Evolutionary conservation across 257 asterid genomes (phyloP).

Genomic region (Capsicum chinense): DNA sequence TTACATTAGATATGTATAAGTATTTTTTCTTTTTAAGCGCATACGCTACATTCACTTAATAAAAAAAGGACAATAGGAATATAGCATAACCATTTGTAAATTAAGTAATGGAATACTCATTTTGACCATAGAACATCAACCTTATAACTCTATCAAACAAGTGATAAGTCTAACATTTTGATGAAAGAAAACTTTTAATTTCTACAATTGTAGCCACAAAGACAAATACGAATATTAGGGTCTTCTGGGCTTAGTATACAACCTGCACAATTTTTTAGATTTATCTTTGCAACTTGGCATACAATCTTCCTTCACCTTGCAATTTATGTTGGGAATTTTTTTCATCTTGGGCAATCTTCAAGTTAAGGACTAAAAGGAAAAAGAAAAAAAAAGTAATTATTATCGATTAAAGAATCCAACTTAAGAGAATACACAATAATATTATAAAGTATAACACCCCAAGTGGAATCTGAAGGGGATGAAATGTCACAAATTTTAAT

Average conservation of each 20-base stretch:
- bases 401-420: background rate
- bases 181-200: background rate
- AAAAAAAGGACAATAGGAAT: no score
- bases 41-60: no score
- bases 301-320: background rate
- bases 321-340: background rate
- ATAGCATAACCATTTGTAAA: background rate
- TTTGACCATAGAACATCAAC: background rate
- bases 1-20: no score
- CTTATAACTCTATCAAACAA: background rate
- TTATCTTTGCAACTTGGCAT: constrained; percentile 7
- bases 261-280: background rate
- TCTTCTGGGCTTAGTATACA: background rate
- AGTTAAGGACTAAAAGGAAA: background rate
- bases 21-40: no score
- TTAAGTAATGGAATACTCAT: background rate
- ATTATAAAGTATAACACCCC: no score
- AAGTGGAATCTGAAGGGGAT: no score
- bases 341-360: background rate
- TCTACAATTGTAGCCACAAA: background rate
- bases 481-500: no score
- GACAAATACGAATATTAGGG: background rate
- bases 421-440: no score
- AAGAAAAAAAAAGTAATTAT: no score
- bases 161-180: background rate